These are phyloP conservation scores for Penicillium diatomitis DNA, from an alignment of 495 filamentous ascomycete genomes.

Conservation along the genomic window DNA sequence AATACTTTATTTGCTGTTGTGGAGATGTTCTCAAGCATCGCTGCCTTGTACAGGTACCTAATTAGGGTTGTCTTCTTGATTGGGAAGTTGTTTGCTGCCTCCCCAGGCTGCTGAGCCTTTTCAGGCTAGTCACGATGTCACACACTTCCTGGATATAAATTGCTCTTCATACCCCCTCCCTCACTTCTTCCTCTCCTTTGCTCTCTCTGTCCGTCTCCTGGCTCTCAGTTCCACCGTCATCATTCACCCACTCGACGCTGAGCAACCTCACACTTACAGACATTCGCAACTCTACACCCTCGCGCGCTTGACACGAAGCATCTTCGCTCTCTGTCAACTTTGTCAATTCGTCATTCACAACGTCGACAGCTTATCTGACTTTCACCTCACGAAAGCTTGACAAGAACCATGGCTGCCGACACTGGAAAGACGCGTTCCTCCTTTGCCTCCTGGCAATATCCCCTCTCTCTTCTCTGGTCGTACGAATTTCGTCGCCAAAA, in stretches of 20 bases:
- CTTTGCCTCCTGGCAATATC: not conserved
- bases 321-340: not conserved
- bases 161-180: not conserved
- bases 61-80: too few relatives aligned
- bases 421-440: not conserved
- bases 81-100: too few relatives aligned
- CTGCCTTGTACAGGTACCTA: too few relatives aligned
- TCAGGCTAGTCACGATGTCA: too few relatives aligned
- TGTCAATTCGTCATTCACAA: not conserved
- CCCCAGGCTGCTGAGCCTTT: too few relatives aligned
- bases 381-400: not conserved
- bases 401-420: conserved; percentile 1
- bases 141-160: too few relatives aligned
- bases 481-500: conserved; percentile 28
- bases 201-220: not conserved
- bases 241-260: not conserved
- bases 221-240: not conserved
- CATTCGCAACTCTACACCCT: not conserved
- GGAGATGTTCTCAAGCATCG: too few relatives aligned
- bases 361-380: not conserved
- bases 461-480: conserved; percentile 23
- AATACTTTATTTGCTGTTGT: too few relatives aligned
- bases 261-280: not conserved
- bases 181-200: too few relatives aligned
- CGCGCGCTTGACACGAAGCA: not conserved